Evolutionary conservation across 768 basidiomycete genomes (phyloP).

Genomic region (Boletus rubroflammeus): DNA sequence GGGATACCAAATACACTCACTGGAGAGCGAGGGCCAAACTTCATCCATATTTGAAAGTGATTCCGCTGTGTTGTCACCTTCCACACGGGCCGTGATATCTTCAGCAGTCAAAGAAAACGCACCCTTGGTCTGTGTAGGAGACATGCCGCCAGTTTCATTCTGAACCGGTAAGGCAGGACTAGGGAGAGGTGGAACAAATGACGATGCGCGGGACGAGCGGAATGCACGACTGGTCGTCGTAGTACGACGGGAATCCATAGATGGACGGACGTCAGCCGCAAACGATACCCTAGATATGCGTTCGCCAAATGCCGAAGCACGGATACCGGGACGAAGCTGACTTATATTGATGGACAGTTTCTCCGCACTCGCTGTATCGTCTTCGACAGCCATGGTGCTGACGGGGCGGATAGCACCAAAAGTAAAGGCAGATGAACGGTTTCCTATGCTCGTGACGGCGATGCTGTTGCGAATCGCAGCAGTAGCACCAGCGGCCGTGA

Average conservation of each 20-base stretch:
- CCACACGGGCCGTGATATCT: conserved; percentile 56
- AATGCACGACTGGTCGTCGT: conserved; percentile 40
- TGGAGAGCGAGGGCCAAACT: conserved; percentile 63
- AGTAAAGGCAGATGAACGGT: conserved; percentile 48
- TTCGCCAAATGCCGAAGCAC: conserved; percentile 47
- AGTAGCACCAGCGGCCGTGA: conserved; percentile 64
- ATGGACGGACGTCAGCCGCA: conserved; percentile 54
- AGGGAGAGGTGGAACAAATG: conserved; percentile 42
- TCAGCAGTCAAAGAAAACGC: conserved; percentile 49
- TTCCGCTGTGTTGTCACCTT: conserved; percentile 29
- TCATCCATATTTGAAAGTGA: conserved; percentile 48
- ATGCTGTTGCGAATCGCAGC: conserved; percentile 73
- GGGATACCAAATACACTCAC: conserved; percentile 38
- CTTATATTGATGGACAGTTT: conserved; percentile 44
- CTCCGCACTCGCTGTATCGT: conserved; percentile 32
- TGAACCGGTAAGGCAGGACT: conserved; percentile 11
- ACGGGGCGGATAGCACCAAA: conserved; percentile 55
- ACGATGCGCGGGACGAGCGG: conserved; percentile 41
- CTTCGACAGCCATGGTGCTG: conserved; percentile 44
- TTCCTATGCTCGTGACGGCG: conserved; percentile 38
- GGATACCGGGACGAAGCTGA: conserved; percentile 52
- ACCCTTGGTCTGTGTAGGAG: conserved; percentile 44
- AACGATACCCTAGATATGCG: conserved; percentile 66
- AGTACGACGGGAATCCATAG: conserved; percentile 42
- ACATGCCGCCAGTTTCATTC: conserved; percentile 32